Percentiles rank a stretch among this genome's conserved stretches.
These are phyloP conservation scores for Mycena capillaripes DNA, from an alignment of 768 basidiomycete species.

Conservation along the genomic window DNA sequence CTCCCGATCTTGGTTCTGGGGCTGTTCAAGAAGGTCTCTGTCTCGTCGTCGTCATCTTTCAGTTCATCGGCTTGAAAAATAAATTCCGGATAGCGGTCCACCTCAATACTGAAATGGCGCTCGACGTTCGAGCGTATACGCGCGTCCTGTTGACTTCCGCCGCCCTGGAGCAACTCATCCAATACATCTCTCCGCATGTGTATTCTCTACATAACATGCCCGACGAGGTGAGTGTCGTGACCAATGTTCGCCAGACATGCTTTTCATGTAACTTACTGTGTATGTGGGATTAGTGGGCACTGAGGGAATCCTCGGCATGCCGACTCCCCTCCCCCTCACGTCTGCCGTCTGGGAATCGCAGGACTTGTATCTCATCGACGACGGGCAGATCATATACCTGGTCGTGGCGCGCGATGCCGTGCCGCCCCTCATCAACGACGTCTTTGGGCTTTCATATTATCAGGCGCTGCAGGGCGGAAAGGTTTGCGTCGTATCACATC, in stretches of 20 bases:
- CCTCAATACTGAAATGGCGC: conserved; percentile 61
- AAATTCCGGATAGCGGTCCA: conserved; percentile 54
- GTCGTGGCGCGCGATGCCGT: conserved; percentile 65
- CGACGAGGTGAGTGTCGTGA: conserved; percentile 23
- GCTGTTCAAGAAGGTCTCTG: conserved; percentile 61
- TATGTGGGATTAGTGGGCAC: conserved; percentile 39
- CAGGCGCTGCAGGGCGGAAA: conserved; percentile 62
- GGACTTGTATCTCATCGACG: conserved; percentile 69
- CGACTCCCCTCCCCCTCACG: conserved; percentile 62
- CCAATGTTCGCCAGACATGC: neutral
- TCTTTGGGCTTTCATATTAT: conserved; percentile 61
- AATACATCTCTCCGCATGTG: conserved; percentile 66
- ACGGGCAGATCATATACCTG: conserved; percentile 69
- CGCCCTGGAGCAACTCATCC: conserved; percentile 59
- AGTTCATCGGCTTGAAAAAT: neutral
- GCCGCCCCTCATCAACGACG: conserved; percentile 65
- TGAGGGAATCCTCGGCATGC: conserved; percentile 58
- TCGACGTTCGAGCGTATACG: conserved; percentile 64
- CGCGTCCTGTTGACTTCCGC: conserved; percentile 62
- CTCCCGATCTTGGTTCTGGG: conserved; percentile 63
- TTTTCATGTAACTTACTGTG: too few relatives aligned
- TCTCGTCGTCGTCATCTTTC: neutral
- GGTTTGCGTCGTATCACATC: conserved; percentile 43
- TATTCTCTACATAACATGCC: conserved; percentile 70
- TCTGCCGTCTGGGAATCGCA: conserved; percentile 65